phyloP scores from a whole-genome alignment of 305 asterid species.

The Fraxinus ornus region DNA sequence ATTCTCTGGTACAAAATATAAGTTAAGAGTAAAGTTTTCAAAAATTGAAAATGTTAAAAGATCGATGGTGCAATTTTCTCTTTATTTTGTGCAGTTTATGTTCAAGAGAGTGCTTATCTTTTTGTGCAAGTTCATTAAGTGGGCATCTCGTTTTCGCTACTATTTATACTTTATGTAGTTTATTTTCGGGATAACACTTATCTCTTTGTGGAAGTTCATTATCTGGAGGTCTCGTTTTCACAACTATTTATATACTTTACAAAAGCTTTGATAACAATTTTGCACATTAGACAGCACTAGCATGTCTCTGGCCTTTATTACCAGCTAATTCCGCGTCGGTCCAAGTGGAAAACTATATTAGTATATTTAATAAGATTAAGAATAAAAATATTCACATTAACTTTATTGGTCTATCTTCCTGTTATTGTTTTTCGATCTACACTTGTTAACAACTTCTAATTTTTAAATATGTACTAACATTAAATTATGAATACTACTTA shows the following conservation, averaged over 20 bases:
- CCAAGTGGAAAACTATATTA: neutral
- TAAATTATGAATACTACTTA: too few species aligned
- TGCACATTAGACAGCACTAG: conserved; percentile 8
- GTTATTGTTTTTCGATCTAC: too few species aligned
- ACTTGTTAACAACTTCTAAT: too few species aligned
- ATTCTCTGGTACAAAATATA: too few species aligned
- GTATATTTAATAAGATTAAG: too few species aligned
- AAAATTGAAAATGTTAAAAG: too few species aligned
- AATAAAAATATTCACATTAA: neutral
- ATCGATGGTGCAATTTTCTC: too few species aligned
- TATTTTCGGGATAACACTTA: neutral
- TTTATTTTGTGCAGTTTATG: too few species aligned
- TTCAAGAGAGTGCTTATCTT: neutral
- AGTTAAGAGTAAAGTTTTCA: too few species aligned
- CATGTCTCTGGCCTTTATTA: neutral
- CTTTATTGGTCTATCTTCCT: too few species aligned
- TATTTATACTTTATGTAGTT: neutral
- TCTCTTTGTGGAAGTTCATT: neutral
- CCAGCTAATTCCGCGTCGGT: neutral
- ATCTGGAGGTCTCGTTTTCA: neutral
- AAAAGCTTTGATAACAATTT: conserved; percentile 9
- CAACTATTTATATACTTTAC: neutral
- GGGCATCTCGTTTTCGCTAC: neutral
- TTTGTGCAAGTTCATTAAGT: neutral
- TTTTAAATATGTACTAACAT: too few species aligned